Percentiles rank a stretch among this genome's conserved stretches.
Conservation (phyloP, 257 asterid species). For the Forsythia suspensa region DNA sequence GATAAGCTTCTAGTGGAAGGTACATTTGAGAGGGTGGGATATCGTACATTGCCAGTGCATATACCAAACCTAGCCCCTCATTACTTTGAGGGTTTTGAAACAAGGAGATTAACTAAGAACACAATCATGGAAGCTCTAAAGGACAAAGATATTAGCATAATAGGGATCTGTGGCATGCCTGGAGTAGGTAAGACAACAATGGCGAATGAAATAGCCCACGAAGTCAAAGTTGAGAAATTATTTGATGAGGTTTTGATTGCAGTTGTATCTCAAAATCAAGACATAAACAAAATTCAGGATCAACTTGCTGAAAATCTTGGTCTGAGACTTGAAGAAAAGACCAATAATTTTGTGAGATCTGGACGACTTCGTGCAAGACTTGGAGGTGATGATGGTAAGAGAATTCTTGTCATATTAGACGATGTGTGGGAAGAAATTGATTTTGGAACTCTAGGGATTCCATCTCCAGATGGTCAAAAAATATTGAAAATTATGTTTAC, state of each 20-base stretch:
- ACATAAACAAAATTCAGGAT: constrained; percentile 4
- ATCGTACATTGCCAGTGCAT: not conserved
- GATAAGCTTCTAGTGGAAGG: not conserved
- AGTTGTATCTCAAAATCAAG: not conserved
- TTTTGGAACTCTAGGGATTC: not conserved
- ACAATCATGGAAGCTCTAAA: constrained; percentile 13
- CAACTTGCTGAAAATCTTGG: constrained; percentile 10
- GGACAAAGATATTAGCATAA: not conserved
- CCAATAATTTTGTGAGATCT: not conserved
- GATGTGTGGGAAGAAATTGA: not conserved
- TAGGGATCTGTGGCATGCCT: constrained; percentile 26
- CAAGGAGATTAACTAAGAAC: constrained; percentile 5
- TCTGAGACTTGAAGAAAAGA: not conserved
- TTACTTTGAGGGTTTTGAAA: constrained; percentile 1
- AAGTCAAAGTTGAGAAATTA: not conserved
- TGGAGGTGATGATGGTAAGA: too few relatives aligned
- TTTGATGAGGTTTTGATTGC: constrained; percentile 10
- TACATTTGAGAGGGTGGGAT: not conserved
- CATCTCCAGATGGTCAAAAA: too few relatives aligned
- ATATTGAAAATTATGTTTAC: not conserved
- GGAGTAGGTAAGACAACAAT: constrained; percentile 27
- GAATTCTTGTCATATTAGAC: not conserved
- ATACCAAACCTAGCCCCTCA: not conserved
- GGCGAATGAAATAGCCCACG: not conserved
- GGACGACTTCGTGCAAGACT: constrained; percentile 3